phyloP scores from a whole-genome alignment of 257 asterid genomes.

The Haberlea rhodopensis region DNA sequence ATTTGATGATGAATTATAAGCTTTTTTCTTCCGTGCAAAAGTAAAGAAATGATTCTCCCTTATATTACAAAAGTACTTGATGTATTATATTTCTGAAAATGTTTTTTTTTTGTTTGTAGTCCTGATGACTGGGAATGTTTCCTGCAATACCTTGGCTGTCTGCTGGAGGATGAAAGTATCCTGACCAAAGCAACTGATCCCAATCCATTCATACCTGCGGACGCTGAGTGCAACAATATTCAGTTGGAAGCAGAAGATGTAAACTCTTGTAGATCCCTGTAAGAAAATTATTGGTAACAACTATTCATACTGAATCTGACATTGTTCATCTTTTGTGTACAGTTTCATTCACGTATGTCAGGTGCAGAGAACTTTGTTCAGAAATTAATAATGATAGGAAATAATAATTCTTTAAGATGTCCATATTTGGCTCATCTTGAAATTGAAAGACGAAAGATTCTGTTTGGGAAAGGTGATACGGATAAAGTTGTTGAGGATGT shows the following conservation, averaged over 20 bases:
- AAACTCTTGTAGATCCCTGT: constrained; percentile 34
- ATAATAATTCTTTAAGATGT: constrained; percentile 57
- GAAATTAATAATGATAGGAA: constrained; percentile 46
- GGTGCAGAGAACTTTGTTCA: constrained; percentile 58
- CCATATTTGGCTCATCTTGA: constrained; percentile 81
- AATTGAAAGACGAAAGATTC: constrained; percentile 74
- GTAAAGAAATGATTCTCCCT: constrained; percentile 2
- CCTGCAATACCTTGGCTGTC: constrained; percentile 78
- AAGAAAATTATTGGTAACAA: constrained; percentile 17
- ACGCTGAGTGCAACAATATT: constrained; percentile 44
- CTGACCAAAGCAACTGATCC: constrained; percentile 42
- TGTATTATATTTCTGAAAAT: constrained; percentile 18
- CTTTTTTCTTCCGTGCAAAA: constrained; percentile 12
- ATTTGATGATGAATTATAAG: constrained; percentile 6
- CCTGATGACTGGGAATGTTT: constrained; percentile 97
- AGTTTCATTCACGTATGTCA: constrained; percentile 76
- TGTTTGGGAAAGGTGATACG: constrained; percentile 61
- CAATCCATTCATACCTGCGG: constrained; percentile 32
- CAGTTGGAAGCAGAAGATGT: constrained; percentile 68
- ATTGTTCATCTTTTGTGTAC: constrained; percentile 38
- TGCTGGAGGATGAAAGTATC: constrained; percentile 75
- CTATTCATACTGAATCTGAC: constrained; percentile 28
- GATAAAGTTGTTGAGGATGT: constrained; percentile 59
- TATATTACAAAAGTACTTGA: constrained; percentile 10
- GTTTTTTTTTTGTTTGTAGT: constrained; percentile 43